A percentile compares a stretch with the other conserved stretches of the same genome.
These are phyloP conservation scores for Oenanthe javanica DNA, from an alignment of 140 eudicot genomes.

Conservation along the genomic window DNA sequence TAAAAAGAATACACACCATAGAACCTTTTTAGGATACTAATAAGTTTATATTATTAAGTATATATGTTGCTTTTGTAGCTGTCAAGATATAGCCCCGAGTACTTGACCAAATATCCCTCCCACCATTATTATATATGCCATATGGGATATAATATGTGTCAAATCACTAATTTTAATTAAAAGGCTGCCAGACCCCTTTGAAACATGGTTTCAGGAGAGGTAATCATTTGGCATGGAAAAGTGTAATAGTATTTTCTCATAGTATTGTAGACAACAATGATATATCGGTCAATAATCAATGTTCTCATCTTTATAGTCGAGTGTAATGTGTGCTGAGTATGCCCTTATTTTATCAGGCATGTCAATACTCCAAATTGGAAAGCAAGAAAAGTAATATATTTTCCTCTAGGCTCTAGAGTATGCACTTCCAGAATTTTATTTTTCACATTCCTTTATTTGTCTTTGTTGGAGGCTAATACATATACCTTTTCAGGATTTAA, in stretches of 20 bases:
- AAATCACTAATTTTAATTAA: no score
- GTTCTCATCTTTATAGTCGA: neutral
- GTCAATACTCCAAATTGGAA: neutral
- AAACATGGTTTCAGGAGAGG: neutral
- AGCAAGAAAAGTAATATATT: neutral
- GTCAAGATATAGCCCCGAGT: no score
- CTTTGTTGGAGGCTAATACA: neutral
- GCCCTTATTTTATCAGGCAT: neutral
- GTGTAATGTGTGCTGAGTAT: neutral
- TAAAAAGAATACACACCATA: no score
- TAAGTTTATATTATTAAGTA: no score
- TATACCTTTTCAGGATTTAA: constrained; percentile 2
- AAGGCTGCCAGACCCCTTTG: neutral
- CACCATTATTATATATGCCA: no score
- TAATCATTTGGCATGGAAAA: no score
- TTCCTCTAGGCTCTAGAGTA: neutral
- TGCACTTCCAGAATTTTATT: neutral
- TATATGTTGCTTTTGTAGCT: no score
- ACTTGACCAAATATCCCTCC: no score
- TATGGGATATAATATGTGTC: no score
- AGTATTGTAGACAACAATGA: neutral
- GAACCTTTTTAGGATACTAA: no score
- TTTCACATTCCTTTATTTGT: no score
- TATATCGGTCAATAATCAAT: neutral
- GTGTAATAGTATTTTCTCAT: neutral